These are phyloP conservation scores for Dicorynia guianensis DNA, from an alignment of 306 rosid species.

Conservation along the genomic window DNA sequence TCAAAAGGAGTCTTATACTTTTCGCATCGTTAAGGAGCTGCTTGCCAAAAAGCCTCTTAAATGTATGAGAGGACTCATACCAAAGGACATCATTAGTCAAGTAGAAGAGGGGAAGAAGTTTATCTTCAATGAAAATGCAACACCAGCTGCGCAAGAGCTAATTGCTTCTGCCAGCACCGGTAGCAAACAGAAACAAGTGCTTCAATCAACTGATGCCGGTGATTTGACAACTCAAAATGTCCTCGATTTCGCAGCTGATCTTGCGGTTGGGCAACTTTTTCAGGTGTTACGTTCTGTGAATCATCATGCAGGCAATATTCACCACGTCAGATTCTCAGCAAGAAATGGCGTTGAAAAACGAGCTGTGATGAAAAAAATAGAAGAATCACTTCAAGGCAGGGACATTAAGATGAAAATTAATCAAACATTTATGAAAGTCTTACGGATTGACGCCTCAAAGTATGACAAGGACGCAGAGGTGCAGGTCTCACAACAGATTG, in stretches of 20 bases:
- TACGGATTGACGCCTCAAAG: not conserved
- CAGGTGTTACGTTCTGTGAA: not conserved
- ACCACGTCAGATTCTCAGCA: constrained; percentile 8
- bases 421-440: not conserved
- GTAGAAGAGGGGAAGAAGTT: not conserved
- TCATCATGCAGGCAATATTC: not conserved
- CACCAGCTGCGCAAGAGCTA: not conserved
- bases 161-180: not conserved
- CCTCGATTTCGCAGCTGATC: constrained; percentile 19
- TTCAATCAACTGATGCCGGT: not conserved
- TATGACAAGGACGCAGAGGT: not conserved
- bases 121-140: too few relatives aligned
- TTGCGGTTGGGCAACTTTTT: too few relatives aligned
- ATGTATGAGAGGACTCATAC: not conserved
- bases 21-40: not conserved
- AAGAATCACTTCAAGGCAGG: not conserved
- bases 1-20: too few relatives aligned
- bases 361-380: not conserved
- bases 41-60: not conserved
- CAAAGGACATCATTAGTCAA: not conserved
- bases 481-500: not conserved
- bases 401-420: not conserved
- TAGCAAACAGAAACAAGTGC: not conserved
- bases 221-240: not conserved
- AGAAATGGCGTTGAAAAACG: not conserved